Evolutionary conservation across 176 grass and related monocot species (phyloP), one percentile per base, ranked within the genome.

Genomic region (Avena eriantha): DNA sequence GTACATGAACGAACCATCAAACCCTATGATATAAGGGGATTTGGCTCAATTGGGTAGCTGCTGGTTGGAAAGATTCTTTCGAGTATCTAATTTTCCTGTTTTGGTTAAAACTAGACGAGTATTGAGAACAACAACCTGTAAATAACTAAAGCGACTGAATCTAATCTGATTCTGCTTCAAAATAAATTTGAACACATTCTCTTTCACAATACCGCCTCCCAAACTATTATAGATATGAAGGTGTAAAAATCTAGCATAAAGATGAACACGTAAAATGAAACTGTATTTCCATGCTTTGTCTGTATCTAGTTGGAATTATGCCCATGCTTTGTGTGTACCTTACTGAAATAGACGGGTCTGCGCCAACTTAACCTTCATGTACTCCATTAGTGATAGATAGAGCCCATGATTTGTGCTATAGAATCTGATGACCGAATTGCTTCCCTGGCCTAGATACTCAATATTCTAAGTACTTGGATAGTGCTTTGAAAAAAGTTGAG

Each of bases 401-500:
- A 22, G 48, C 58, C 16, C 34, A 75, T 46, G 36, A 46, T 65
- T 45, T 73, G 13, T 59, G 35, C n/a, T 18, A 35, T 58, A 73
- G 24, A 81, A 75, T 78, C 13, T 51, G 36, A 76, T 46, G 15
- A 57, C 23, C 59, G 21, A 10, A 58, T 58, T 78, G 4, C 77
- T 89, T 86, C 69, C 61, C 17, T 86, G 73, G 49, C 29, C 4
- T 50, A 23, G 7, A 86, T 71, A 24, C 49, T 82, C 69, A 6
- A 79, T 63, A 61, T 71, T 43, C 70, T 63, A 41, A 63, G 59
- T 24, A 21, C 22, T 54, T 61, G 31, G 77, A 33, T 80, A 47
- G 50, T 82, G n/a, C 41, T 71, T 85, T 78, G 10, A 82, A 85
- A 85, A 76, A 63, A 16, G 46, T 63, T 72, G 26, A 36, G 51